Conservation (phyloP, 2,329 filamentous ascomycete species). For the Sporothrix brunneoviolacea region DNA sequence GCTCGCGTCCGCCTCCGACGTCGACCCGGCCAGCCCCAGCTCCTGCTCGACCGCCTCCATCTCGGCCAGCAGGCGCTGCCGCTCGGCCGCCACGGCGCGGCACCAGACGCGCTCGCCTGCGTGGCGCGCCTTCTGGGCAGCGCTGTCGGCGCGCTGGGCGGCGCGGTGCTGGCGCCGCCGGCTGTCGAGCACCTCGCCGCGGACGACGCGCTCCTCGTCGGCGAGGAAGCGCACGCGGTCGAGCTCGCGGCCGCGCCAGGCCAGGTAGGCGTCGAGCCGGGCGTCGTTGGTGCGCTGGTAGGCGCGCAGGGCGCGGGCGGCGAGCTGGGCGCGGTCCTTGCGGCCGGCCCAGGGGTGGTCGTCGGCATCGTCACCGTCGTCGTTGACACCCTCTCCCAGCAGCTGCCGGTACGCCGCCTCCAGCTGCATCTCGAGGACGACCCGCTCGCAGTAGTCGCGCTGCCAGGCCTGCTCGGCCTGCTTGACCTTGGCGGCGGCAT, state of each 20-base stretch:
- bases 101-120: conserved; percentile 42
- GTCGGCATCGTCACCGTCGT: conserved; percentile 23
- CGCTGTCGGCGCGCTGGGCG: conserved; percentile 23
- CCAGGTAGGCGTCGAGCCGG: conserved; percentile 29
- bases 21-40: conserved; percentile 28
- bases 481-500: conserved; percentile 24
- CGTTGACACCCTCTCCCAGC: conserved; percentile 1
- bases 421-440: conserved; percentile 34
- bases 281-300: conserved; percentile 36
- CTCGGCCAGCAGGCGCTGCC: conserved; percentile 35
- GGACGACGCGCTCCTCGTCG: conserved; percentile 34
- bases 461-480: conserved; percentile 30
- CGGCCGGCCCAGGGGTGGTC: conserved; percentile 30
- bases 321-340: conserved; percentile 13
- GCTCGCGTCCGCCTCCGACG: conserved; percentile 17
- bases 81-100: conserved; percentile 37
- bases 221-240: conserved; percentile 29
- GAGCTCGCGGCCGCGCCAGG: conserved; percentile 36
- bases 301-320: conserved; percentile 25
- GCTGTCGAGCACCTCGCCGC: conserved; percentile 38
- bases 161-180: conserved; percentile 27
- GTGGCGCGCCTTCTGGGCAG: conserved; percentile 28
- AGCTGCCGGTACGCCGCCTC: conserved; percentile 37
- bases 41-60: conserved; percentile 33
- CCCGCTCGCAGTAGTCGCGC: conserved; percentile 35